phyloP scores from a whole-genome alignment of 768 basidiomycete genomes.

The Tylopilus intermedius region DNA sequence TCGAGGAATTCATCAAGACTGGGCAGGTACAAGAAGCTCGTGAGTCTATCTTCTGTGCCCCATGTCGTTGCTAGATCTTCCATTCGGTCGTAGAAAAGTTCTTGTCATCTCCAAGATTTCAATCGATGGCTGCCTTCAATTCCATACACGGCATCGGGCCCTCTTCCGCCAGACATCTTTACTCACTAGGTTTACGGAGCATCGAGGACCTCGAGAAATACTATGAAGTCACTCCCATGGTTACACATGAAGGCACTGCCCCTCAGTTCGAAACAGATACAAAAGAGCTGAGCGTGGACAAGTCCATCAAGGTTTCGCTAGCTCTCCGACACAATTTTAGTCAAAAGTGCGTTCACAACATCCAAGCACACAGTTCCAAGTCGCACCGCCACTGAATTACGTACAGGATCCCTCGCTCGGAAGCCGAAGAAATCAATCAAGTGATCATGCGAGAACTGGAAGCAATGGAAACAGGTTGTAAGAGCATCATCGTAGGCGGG shows the following conservation, averaged over 20 bases:
- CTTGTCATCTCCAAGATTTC: conserved; percentile 47
- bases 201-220: conserved; percentile 65
- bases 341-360: conserved; percentile 33
- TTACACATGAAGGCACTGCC: conserved; percentile 24
- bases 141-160: conserved; percentile 73
- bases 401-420: conserved; percentile 62
- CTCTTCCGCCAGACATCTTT: conserved; percentile 59
- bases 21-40: conserved; percentile 60
- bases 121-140: conserved; percentile 52
- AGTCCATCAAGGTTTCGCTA: conserved; percentile 54
- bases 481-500: conserved; percentile 80
- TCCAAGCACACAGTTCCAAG: background rate
- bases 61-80: background rate
- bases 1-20: conserved; percentile 54
- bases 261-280: conserved; percentile 21
- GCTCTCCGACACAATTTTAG: conserved; percentile 55
- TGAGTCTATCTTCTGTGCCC: conserved; percentile 16
- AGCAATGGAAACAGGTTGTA: conserved; percentile 58
- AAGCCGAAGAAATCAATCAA: conserved; percentile 74
- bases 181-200: conserved; percentile 60
- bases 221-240: conserved; percentile 42
- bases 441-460: conserved; percentile 66
- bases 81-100: conserved; percentile 39
- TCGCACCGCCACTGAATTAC: background rate
- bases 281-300: conserved; percentile 28